A percentile compares a stretch with the other conserved stretches of the same genome.
Evolutionary conservation across 306 rosid species (phyloP).

Genomic region (Inga oerstediana): DNA sequence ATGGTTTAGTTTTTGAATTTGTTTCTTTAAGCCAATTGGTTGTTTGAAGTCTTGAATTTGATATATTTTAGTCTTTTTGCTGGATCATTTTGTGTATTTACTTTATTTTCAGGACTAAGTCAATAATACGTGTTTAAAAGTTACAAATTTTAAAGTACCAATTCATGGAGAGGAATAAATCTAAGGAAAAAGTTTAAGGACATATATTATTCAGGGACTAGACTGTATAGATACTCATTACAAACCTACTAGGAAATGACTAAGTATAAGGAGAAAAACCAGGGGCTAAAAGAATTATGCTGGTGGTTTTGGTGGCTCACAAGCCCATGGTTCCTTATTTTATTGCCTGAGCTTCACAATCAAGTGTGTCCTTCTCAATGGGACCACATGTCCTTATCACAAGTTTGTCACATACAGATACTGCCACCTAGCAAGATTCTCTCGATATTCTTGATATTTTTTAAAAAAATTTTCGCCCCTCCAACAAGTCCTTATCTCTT

Average conservation of each 20-base stretch:
- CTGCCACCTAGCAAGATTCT: no score
- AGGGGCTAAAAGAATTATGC: no score
- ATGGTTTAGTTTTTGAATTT: neutral
- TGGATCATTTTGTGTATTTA: neutral
- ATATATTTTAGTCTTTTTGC: neutral
- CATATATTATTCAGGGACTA: neutral
- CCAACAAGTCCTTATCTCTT: no score
- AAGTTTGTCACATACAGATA: no score
- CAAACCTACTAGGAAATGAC: neutral
- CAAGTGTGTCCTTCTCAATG: no score
- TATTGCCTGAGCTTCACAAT: no score
- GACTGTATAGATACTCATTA: neutral
- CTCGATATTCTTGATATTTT: no score
- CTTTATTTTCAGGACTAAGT: neutral
- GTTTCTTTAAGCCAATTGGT: neutral
- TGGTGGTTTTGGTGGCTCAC: no score
- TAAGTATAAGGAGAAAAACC: no score
- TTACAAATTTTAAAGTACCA: neutral
- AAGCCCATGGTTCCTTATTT: no score
- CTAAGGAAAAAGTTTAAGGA: neutral
- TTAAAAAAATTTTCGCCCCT: no score
- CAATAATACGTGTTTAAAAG: neutral
- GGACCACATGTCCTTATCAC: no score
- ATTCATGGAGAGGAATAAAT: neutral
- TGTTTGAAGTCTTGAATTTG: neutral